Base-by-base conservation (phyloP, 139 green algal species). In the Raphidocelis subcapitata region DNA sequence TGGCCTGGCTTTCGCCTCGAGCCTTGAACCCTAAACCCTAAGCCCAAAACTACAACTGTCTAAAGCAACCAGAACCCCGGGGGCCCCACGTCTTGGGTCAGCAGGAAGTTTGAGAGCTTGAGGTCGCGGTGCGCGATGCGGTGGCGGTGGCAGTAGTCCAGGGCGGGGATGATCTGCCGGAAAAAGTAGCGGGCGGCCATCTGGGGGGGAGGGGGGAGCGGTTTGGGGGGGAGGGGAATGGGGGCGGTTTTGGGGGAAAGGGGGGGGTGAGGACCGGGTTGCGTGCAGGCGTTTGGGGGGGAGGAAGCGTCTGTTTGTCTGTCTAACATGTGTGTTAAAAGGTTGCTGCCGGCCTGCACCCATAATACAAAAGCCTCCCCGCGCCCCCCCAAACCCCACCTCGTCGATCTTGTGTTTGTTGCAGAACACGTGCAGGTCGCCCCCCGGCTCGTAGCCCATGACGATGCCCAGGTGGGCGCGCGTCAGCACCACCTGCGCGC, bases 31-130 rank as follows among this genome's bases (percentile, higher is more conserved):
- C 55, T 29, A 21, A 14, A 8, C 55, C 55, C 55, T 29, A 62
- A 62, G 16, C 55, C 12, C 55, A 29, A 57, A 57, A n/a, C 20
- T 16, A 18, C 18, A 57, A 57, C 18, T 57, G 49, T 57, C n/a
- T n/a, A n/a, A n/a, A n/a, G n/a, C n/a, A n/a, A n/a, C n/a, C n/a
- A n/a, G n/a, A n/a, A n/a, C n/a, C n/a, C n/a, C 41, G 12, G 41
- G 8, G 8, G 41, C 8, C 41, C 12, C 41, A 49, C 41, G 49
- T 77, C 46, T 26, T 47, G 41, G n/a, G 33, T 77, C 31, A 97
- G 85, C 72, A 97, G 84, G 49, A 92, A 96, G 88, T 97, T 97
- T 76, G 95, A 88, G 29, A 97, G 84, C 62, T 94, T 94, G 1
- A 95, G 70, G 68, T 88, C 79, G 3, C 86, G 46, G 71, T 97